phyloP scores from a whole-genome alignment of 208 protist genomes.

The Trypanosoma lewisi region DNA sequence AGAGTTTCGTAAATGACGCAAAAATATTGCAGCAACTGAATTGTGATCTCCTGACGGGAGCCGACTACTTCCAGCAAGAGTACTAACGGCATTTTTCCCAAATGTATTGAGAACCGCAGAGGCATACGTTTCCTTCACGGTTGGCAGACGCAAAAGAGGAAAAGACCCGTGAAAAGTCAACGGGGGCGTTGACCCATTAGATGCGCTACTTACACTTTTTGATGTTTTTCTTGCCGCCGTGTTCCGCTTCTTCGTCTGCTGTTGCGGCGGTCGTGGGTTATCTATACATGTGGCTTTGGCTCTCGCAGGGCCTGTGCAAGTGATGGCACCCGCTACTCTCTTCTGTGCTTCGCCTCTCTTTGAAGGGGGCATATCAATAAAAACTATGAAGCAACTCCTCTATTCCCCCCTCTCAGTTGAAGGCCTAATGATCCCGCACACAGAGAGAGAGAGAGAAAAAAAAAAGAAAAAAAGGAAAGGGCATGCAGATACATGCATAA shows the following conservation, averaged over 20 bases:
- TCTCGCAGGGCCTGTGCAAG: background rate
- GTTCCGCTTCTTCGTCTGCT: background rate
- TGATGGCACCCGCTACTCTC: background rate
- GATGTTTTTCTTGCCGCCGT: background rate
- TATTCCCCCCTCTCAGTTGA: background rate
- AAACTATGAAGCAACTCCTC: background rate
- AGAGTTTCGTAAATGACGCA: conserved; percentile 17
- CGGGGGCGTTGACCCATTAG: background rate
- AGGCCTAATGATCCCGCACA: background rate
- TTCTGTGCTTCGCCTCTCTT: background rate
- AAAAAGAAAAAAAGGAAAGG: conserved; percentile 22
- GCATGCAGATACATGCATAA: background rate
- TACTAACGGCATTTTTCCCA: background rate
- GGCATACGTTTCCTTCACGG: conserved; percentile 11
- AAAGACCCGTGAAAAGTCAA: background rate
- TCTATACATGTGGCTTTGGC: background rate
- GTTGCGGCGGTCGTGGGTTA: background rate
- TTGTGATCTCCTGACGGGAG: background rate
- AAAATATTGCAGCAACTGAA: conserved; percentile 9
- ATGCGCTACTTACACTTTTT: background rate
- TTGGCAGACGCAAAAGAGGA: conserved; percentile 11
- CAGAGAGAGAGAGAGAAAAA: conserved; percentile 19
- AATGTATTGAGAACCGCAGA: background rate
- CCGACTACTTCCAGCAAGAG: background rate
- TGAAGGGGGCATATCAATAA: conserved; percentile 2